Base-by-base conservation (phyloP, 768 basidiomycete genomes). In the Leucogyrophana mollusca region DNA sequence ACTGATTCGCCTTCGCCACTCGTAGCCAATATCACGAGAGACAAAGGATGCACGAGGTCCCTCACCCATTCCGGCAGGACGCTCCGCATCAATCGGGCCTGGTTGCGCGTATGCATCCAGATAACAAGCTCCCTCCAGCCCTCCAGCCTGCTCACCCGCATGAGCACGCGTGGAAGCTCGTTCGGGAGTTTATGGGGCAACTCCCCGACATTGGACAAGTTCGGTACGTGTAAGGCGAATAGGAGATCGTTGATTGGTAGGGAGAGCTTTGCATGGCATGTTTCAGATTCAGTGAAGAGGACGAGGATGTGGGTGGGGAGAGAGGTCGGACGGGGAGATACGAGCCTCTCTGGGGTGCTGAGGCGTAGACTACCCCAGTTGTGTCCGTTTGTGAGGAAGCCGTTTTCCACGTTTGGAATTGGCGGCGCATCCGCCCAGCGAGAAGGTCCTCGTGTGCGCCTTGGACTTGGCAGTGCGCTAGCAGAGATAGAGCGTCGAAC, bases 91-190 rank as follows among this genome's bases (percentile, higher is more conserved):
- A 73, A 40, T 34, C 64, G 65, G 7, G 61, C 68, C 46, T 68
- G 67, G 43, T 73, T 68, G 48, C 61, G 60, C 4, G 69, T 72
- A 49, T 73, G 72, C 3, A 73, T 45, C 43, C 66, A 73, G 9
- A 67, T 55, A 32, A 73, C 53, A 32, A 70, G 46, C 40, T 66
- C 67, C 2, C 57, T 58, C 54, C 71, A 67, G 8, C 67, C 67
- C 25, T 63, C 55, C 20, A 71, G 47, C 40, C 67, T 58, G 0
- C 69, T 69, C 7, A 70, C 66, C 9, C 43, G 48, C 53, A 72
- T 39, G 5, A 65, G 36, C 2, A 68, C 66, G 4, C 60, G 57
- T 2, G 69, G 64, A 6, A 73, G 60, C 40, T 68, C 66, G 22
- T 68, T 61, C 39, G 64, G 64, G 10, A 65, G 55, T 22, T 69